Base-by-base conservation (phyloP, 2,329 filamentous ascomycete genomes). In the Clonostachys rosea region DNA sequence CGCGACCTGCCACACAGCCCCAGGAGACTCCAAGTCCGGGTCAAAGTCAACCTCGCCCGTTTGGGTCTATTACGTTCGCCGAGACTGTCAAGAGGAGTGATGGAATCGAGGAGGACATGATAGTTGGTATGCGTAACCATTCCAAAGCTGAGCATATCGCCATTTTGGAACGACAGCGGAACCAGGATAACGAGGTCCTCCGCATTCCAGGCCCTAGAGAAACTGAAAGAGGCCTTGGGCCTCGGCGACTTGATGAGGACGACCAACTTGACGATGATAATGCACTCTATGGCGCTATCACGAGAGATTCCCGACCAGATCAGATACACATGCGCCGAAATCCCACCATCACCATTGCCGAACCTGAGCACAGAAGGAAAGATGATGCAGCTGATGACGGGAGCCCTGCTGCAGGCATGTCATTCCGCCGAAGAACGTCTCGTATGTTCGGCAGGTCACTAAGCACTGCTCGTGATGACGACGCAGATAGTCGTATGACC, bases 121-220 rank as follows among this genome's bases (percentile, higher is more conserved):
- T 36, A 6, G 20, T 46, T 10, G 18, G n/a, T 16, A 35, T 34
- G 6, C 47, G 37, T 11, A 18, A n/a, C 1, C 56, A 59, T 35
- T 73, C 77, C 34, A 76, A 87, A 41, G 87, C 90, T 47, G 86
- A 91, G 51, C 89, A 95, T 59, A 95, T 96, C 58, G 87, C 87
- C 6, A 94, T 97, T 57, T 65, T 96, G 13, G 83, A 96, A 63
- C 85, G 87, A 34, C 92, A 96, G 63, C 81, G 91, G 36, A 86
- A 89, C 47, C 82, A 83, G 51, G 84, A 87, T 47, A 85, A 83
- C 41, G 83, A 84, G 34, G 83, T 91, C 1, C 70, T 97, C 40
- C 86, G 90, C 39, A 97, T 99, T 56, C 94, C 94, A 0, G 91
- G 91, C 17, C 94, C 94, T 1, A 78, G 91, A 56, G 94, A 97